Evolutionary conservation across 768 basidiomycete genomes (phyloP), one percentile per base, ranked within the genome.

Genomic region (Neoboletus brunneissimus): DNA sequence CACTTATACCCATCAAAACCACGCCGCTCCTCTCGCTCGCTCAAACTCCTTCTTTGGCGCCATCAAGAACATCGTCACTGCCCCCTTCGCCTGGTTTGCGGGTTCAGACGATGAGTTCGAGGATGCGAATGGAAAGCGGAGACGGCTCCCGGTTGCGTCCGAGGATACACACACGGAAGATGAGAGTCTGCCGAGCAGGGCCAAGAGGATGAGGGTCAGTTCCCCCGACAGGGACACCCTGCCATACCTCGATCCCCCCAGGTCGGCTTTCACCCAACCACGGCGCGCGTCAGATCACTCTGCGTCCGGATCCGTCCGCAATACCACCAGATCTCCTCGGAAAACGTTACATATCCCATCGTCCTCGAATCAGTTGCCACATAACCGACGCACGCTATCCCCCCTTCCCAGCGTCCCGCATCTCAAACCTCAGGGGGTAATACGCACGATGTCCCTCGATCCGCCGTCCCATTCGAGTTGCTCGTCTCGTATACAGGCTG

Each of bases 361-460:
- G 42, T 57, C 66, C 35, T 63, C 69, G 44, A 68, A 68, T 70
- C 65, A 68, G 52, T 62, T 70, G 58, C 59, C 71, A 23, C 67
- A 68, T 44, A 69, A 64, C 69, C 75, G 77, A 53, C 75, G 74
- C 31, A 77, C 81, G 7, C 57, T 73, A 18, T 81, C 81, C 44
- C 81, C 81, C 23, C 53, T 64, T 59, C 71, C 71, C 23, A 73
- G 63, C 37, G 55, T 58, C 48, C 63, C 71, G 1, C 59, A 63
- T 41, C 68, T 75, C 58, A 77, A 75, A 42, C 70, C 70, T 32
- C 70, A 72, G 34, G 62, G 58, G 31, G 42, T 77, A 46, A 71
- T 75, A 46, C 84, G 87, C 48, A 89, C 86, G 29, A 87, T 87
- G 83, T 88, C 87, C 44, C 82, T 87, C 67, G 88, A 90, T 70